Conservation (phyloP, 2,329 filamentous ascomycete genomes). For the Cucurbitaria berberidis region DNA sequence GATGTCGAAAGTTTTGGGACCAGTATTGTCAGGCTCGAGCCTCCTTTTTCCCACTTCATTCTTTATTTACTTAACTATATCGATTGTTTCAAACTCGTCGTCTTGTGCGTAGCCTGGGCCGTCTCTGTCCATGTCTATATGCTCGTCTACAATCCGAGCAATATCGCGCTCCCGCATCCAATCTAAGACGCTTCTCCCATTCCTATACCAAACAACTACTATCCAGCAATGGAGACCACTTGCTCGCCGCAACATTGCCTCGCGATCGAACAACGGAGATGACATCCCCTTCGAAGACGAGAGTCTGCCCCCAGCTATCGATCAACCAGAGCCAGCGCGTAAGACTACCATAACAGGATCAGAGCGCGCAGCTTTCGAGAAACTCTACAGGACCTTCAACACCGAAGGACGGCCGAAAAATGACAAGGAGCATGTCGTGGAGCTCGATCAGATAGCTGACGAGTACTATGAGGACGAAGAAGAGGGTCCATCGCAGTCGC, state of each 20-base stretch:
- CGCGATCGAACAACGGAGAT: conserved; percentile 19
- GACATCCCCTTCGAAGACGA: conserved; percentile 42
- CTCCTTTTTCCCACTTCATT: too few relatives aligned
- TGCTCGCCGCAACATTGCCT: conserved; percentile 29
- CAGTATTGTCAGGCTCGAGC: not conserved
- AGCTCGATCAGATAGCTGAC: conserved; percentile 38
- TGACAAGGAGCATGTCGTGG: conserved; percentile 17
- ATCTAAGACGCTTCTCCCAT: conserved; percentile 62
- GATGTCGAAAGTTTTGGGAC: not conserved
- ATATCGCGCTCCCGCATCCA: conserved; percentile 41
- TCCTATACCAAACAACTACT: conserved; percentile 75
- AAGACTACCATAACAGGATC: conserved; percentile 45
- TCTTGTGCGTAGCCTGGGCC: not conserved
- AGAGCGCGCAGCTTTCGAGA: conserved; percentile 46
- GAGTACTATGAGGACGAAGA: conserved; percentile 43
- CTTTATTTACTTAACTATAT: too few relatives aligned
- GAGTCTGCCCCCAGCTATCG: conserved; percentile 25
- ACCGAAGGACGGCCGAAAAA: conserved; percentile 25
- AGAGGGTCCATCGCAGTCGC: conserved; percentile 15
- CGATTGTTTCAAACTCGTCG: not conserved
- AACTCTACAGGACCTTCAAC: conserved; percentile 39
- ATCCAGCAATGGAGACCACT: conserved; percentile 52
- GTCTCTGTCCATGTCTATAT: conserved; percentile 38
- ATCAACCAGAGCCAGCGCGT: conserved; percentile 23
- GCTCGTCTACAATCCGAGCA: conserved; percentile 38